These are phyloP conservation scores for Pharus latifolius DNA, from an alignment of 176 grass and related monocot species.

Conservation along the genomic window DNA sequence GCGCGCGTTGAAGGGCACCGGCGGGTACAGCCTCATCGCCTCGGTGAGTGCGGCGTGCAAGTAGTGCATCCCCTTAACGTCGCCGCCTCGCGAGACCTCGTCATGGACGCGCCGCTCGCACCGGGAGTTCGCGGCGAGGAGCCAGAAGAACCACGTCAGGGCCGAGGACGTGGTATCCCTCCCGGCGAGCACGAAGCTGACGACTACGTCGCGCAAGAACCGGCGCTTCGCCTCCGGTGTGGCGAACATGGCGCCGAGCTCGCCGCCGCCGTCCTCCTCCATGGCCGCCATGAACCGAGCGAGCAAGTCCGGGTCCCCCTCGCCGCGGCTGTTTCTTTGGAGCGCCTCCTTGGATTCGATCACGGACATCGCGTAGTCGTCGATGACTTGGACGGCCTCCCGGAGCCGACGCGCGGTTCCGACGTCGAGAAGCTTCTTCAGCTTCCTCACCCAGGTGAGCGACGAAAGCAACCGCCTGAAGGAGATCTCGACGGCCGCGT, in stretches of 20 bases:
- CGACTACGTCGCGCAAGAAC: conserved; percentile 53
- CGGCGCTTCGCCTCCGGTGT: conserved; percentile 22
- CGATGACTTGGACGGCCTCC: conserved; percentile 29
- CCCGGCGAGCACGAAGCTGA: conserved; percentile 68
- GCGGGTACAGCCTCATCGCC: conserved; percentile 64
- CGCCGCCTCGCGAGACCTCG: conserved; percentile 17
- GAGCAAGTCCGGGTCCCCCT: conserved; percentile 38
- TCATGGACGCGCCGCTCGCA: conserved; percentile 35
- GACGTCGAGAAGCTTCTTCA: conserved; percentile 34
- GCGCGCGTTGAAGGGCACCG: conserved; percentile 47
- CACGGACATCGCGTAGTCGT: conserved; percentile 36
- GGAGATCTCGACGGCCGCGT: conserved; percentile 44
- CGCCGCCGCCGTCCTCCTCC: conserved; percentile 25
- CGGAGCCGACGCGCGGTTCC: conserved; percentile 44
- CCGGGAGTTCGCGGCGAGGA: conserved; percentile 29
- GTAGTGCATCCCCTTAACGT: conserved; percentile 39
- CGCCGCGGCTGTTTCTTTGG: not conserved
- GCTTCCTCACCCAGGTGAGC: conserved; percentile 17
- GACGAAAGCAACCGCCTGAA: conserved; percentile 27
- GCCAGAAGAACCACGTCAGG: conserved; percentile 80
- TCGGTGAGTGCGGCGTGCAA: conserved; percentile 60
- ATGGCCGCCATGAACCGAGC: conserved; percentile 56
- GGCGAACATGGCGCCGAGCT: conserved; percentile 42
- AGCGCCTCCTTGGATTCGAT: conserved; percentile 26
- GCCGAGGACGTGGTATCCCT: conserved; percentile 56